These are phyloP conservation scores for Polyporus tsugae DNA, from an alignment of 1,284 basidiomycete genomes.

Conservation along the genomic window DNA sequence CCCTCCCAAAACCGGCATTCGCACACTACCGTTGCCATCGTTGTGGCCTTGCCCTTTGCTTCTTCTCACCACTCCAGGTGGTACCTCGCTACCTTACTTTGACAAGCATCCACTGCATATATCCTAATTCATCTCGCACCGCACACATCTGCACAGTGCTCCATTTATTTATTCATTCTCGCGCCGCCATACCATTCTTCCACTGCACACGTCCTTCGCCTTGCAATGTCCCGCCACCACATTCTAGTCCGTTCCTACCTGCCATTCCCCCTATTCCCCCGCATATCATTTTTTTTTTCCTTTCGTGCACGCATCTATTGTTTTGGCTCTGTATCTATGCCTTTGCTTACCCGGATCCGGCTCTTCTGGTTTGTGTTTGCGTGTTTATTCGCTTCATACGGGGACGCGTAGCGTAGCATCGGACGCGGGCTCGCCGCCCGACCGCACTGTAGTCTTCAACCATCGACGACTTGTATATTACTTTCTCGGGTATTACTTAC, in stretches of 20 bases:
- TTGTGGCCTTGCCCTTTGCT: neutral
- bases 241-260: neutral
- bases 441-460: constrained; percentile 13
- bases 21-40: neutral
- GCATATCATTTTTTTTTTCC: constrained; percentile 12
- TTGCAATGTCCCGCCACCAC: neutral
- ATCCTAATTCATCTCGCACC: constrained; percentile 31
- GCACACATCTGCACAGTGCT: constrained; percentile 25
- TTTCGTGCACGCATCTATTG: constrained; percentile 22
- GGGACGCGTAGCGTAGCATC: constrained; percentile 7
- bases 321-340: neutral
- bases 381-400: constrained; percentile 11
- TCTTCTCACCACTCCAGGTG: constrained; percentile 1
- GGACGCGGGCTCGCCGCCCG: neutral
- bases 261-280: neutral
- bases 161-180: constrained; percentile 24
- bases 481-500: constrained; percentile 12
- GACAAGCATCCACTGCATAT: constrained; percentile 29
- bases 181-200: constrained; percentile 6
- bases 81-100: constrained; percentile 21
- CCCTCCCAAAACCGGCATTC: neutral
- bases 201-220: constrained; percentile 7
- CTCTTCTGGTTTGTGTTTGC: constrained; percentile 4
- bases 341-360: constrained; percentile 9
- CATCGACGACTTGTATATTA: constrained; percentile 29